Evolutionary conservation across 2,329 filamentous ascomycete species (phyloP).

Genomic region (Fusarium tjaetaba): DNA sequence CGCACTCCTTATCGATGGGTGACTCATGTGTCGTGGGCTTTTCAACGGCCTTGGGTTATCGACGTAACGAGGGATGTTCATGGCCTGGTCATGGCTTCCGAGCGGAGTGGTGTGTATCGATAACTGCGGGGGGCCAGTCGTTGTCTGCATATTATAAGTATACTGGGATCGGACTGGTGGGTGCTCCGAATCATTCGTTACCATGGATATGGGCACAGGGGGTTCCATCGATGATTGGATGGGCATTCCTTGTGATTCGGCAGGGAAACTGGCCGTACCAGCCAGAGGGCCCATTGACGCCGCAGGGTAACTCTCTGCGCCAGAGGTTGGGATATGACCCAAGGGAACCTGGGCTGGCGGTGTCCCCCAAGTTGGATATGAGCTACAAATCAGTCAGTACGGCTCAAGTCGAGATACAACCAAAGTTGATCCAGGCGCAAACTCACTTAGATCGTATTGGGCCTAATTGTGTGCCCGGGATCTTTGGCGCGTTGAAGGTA

Average conservation of each 20-base stretch:
- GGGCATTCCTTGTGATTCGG: slow-evolving; percentile 64
- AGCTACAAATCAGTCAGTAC: slow-evolving; percentile 55
- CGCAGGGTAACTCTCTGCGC: slow-evolving; percentile 59
- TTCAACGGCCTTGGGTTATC: slow-evolving; percentile 67
- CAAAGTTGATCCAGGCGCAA: not conserved
- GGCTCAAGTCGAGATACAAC: not conserved
- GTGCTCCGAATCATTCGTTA: slow-evolving; percentile 58
- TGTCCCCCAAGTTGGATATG: slow-evolving; percentile 65
- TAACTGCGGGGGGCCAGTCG: slow-evolving; percentile 61
- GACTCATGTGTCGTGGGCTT: slow-evolving; percentile 64
- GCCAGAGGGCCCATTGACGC: slow-evolving; percentile 62
- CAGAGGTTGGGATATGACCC: slow-evolving; percentile 60
- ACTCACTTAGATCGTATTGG: slow-evolving; percentile 69
- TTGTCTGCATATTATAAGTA: slow-evolving; percentile 63
- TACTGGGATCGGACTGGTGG: slow-evolving; percentile 64
- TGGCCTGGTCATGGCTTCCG: slow-evolving; percentile 54
- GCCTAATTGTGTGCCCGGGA: slow-evolving; percentile 62
- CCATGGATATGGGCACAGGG: slow-evolving; percentile 62
- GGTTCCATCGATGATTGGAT: slow-evolving; percentile 63
- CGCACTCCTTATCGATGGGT: slow-evolving; percentile 63
- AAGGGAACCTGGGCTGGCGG: slow-evolving; percentile 56
- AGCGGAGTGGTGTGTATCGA: slow-evolving; percentile 52
- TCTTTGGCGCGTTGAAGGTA: slow-evolving; percentile 67
- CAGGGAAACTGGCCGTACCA: slow-evolving; percentile 57
- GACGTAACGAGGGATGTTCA: slow-evolving; percentile 67